Conservation (phyloP, 1,284 basidiomycete genomes). For the Rhodotorula sp. region DNA sequence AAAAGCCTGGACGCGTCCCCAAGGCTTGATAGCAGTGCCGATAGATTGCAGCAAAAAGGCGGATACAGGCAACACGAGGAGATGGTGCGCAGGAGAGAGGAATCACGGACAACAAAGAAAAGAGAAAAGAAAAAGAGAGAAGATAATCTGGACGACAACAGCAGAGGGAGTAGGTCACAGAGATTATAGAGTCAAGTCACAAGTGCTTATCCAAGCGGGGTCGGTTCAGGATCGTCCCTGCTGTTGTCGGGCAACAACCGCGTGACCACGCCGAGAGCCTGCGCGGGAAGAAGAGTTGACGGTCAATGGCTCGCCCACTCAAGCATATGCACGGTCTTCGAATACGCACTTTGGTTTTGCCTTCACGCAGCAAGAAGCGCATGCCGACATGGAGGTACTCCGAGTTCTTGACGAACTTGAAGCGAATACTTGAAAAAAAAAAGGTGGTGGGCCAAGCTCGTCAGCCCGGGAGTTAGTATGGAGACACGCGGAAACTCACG, state of each 20-base stretch:
- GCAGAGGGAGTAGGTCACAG: too few relatives aligned
- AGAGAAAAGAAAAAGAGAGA: neutral
- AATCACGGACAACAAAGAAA: slow-evolving; percentile 1
- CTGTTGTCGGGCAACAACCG: slow-evolving; percentile 38
- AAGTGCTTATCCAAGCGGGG: neutral
- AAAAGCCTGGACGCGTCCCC: too few relatives aligned
- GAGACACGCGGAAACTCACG: neutral
- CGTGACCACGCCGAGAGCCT: slow-evolving; percentile 46
- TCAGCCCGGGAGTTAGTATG: neutral
- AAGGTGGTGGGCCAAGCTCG: neutral
- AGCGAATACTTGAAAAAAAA: slow-evolving; percentile 72
- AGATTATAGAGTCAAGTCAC: too few relatives aligned
- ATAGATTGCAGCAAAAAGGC: neutral
- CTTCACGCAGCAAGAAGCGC: slow-evolving; percentile 86
- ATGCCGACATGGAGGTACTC: slow-evolving; percentile 90
- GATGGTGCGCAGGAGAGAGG: neutral
- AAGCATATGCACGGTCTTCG: neutral
- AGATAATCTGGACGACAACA: neutral
- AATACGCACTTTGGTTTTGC: slow-evolving; percentile 78
- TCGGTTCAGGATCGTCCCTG: neutral
- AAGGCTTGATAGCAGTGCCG: neutral
- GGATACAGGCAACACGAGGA: slow-evolving; percentile 4
- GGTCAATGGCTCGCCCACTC: neutral
- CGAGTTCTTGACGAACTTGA: slow-evolving; percentile 71
- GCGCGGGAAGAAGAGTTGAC: neutral